These are phyloP conservation scores for Fusarium sp. DNA, from an alignment of 2,329 filamentous ascomycete species.

Conservation along the genomic window DNA sequence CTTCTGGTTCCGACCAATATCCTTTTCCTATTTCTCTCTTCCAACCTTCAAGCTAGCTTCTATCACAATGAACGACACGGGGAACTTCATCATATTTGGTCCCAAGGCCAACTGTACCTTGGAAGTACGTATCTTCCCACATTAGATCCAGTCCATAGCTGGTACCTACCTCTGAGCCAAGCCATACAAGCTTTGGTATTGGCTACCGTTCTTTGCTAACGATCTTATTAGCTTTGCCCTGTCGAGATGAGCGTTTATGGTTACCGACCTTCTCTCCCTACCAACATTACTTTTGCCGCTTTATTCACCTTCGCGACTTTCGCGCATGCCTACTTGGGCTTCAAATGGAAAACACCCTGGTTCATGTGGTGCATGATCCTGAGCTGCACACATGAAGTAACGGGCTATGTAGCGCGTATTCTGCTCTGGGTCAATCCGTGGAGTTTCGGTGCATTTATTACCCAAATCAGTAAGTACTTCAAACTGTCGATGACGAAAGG, in stretches of 20 bases:
- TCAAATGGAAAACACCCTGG: conserved; percentile 51
- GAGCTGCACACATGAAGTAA: conserved; percentile 63
- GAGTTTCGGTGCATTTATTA: conserved; percentile 63
- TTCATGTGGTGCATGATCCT: conserved; percentile 58
- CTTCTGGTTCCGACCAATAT: too few species aligned
- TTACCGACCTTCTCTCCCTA: conserved; percentile 54
- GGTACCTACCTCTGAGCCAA: not conserved
- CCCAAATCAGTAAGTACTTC: conserved; percentile 58
- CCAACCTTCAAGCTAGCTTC: too few species aligned
- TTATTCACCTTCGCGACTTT: conserved; percentile 56
- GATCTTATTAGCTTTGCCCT: conserved; percentile 8
- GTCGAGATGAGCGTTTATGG: conserved; percentile 53
- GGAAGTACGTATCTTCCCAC: not conserved
- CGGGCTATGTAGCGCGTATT: conserved; percentile 68
- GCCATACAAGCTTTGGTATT: not conserved
- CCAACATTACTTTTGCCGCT: conserved; percentile 52
- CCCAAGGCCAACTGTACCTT: conserved; percentile 32
- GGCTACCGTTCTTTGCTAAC: not conserved
- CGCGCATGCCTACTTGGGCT: conserved; percentile 50
- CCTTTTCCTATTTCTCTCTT: not conserved
- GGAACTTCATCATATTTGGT: conserved; percentile 18
- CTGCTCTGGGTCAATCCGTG: conserved; percentile 65
- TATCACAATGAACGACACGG: not conserved
- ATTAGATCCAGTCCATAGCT: not conserved
- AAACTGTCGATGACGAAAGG: fast-evolving